A percentile compares a stretch with the other conserved stretches of the same genome.
phyloP scores from a whole-genome alignment of 345 rosid species.

The Rubroshorea leprosula region DNA sequence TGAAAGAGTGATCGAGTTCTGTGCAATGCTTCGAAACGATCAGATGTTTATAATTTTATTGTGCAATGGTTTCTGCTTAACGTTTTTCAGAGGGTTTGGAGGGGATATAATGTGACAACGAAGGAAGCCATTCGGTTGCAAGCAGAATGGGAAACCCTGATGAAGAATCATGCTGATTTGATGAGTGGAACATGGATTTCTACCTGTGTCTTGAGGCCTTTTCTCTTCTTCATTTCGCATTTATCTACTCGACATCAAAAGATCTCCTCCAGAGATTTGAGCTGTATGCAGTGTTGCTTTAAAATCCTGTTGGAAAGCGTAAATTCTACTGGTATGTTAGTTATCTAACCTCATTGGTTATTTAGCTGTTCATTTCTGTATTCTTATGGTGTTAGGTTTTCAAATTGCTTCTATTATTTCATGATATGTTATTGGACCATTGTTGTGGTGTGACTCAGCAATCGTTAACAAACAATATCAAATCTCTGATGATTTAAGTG shows the following conservation, averaged over 20 bases:
- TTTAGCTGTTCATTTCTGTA: too few relatives aligned
- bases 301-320: slow-evolving; percentile 69
- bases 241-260: slow-evolving; percentile 38
- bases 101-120: slow-evolving; percentile 51
- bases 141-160: slow-evolving; percentile 55
- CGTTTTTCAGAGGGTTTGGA: slow-evolving; percentile 69
- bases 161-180: slow-evolving; percentile 33
- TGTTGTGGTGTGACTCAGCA: too few relatives aligned
- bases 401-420: neutral
- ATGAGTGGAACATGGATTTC: slow-evolving; percentile 56
- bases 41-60: neutral
- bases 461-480: neutral
- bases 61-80: slow-evolving; percentile 12
- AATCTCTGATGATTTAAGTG: too few relatives aligned
- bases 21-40: neutral
- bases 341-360: neutral
- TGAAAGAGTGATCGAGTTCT: neutral
- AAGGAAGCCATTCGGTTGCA: slow-evolving; percentile 51
- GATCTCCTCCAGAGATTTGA: slow-evolving; percentile 41
- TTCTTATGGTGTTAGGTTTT: too few relatives aligned
- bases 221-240: slow-evolving; percentile 50
- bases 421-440: neutral
- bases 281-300: slow-evolving; percentile 60
- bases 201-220: slow-evolving; percentile 58
- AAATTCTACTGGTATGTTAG: slow-evolving; percentile 56